phyloP scores from a whole-genome alignment of 2,329 filamentous ascomycete genomes.

The Phaeosphaeria sp. region DNA sequence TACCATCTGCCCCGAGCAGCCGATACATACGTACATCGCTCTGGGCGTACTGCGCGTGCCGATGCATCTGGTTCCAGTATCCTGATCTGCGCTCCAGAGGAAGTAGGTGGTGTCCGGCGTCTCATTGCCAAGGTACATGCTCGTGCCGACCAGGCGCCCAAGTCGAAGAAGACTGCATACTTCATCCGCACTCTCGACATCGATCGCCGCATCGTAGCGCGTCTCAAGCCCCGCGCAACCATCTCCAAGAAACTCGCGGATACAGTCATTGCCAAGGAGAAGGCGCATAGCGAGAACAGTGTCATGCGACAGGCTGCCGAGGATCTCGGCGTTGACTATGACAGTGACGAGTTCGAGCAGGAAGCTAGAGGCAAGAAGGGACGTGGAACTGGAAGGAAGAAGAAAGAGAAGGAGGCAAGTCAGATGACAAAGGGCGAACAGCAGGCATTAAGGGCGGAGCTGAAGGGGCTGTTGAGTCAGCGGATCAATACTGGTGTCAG shows the following conservation, averaged over 20 bases:
- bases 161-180: conserved; percentile 62
- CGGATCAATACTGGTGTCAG: conserved; percentile 88
- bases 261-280: conserved; percentile 83
- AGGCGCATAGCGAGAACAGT: conserved; percentile 80
- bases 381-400: conserved; percentile 74
- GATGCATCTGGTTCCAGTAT: conserved; percentile 80
- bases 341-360: conserved; percentile 79
- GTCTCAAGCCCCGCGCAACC: conserved; percentile 77
- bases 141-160: conserved; percentile 53
- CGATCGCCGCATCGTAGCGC: conserved; percentile 77
- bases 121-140: conserved; percentile 89
- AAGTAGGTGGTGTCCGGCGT: conserved; percentile 82
- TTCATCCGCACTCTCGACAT: conserved; percentile 83
- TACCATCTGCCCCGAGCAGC: conserved; percentile 93
- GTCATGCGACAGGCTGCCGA: conserved; percentile 87
- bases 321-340: conserved; percentile 92
- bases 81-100: conserved; percentile 88
- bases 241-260: conserved; percentile 91
- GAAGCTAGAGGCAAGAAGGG: conserved; percentile 64
- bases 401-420: conserved; percentile 75
- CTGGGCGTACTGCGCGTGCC: conserved; percentile 90
- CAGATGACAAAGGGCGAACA: conserved; percentile 76
- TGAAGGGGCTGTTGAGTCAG: conserved; percentile 73
- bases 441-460: conserved; percentile 71
- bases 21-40: conserved; percentile 94